A percentile compares a stretch with the other conserved stretches of the same genome.
These are phyloP conservation scores for Diversispora eburnea DNA, from an alignment of 192 early-diverging fungal species.

Conservation along the genomic window DNA sequence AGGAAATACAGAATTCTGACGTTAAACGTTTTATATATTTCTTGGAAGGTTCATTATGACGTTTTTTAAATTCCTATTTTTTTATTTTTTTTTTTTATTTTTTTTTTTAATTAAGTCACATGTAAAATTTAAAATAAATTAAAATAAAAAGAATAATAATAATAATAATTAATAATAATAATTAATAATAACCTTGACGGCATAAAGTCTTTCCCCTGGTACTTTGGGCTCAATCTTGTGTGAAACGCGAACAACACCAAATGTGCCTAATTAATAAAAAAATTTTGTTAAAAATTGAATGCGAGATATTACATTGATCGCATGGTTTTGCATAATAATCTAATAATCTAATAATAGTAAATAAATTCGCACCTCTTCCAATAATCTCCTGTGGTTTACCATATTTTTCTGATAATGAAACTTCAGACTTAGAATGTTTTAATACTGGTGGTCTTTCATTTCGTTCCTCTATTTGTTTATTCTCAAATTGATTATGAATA, in stretches of 20 bases:
- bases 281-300: not conserved
- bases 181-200: constrained; percentile 39
- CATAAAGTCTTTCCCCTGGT: constrained; percentile 39
- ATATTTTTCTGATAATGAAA: constrained; percentile 36
- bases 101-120: not conserved
- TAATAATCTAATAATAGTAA: not conserved
- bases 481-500: not conserved
- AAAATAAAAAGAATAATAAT: not conserved
- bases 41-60: constrained; percentile 48
- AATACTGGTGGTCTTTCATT: not conserved
- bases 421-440: not conserved
- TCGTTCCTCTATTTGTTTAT: not conserved
- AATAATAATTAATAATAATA: not conserved
- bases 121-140: not conserved
- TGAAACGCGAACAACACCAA: constrained; percentile 43
- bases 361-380: constrained; percentile 30
- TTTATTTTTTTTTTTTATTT: no score
- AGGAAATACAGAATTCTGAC: constrained; percentile 81
- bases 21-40: constrained; percentile 54
- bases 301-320: no score
- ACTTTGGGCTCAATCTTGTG: constrained; percentile 36
- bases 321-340: not conserved
- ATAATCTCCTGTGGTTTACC: constrained; percentile 42
- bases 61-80: constrained; percentile 79
- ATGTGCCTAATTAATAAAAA: constrained; percentile 32